Evolutionary conservation across 148 eudicot species (phyloP).

Genomic region (Rhododendron simsii): DNA sequence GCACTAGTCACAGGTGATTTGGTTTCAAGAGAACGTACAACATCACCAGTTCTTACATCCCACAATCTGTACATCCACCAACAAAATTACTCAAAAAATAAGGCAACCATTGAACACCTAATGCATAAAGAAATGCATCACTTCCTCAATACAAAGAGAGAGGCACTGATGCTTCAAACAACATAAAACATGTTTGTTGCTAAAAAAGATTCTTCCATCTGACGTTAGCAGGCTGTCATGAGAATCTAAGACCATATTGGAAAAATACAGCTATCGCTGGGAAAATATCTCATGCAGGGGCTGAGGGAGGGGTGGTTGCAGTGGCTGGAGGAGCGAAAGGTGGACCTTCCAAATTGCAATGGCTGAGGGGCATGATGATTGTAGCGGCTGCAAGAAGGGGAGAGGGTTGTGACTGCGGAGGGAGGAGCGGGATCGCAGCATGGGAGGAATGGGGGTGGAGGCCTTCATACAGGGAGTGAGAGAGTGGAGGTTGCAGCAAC

Average conservation of each 20-base stretch:
- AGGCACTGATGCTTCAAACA: not conserved
- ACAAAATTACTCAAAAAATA: not conserved
- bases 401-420: not conserved
- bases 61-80: constrained; percentile 43
- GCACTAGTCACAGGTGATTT: constrained; percentile 75
- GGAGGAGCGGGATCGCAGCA: not conserved
- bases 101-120: not conserved
- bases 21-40: constrained; percentile 73
- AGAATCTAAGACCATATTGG: not conserved
- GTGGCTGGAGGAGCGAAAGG: not conserved
- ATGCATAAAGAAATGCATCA: not conserved
- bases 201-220: not conserved
- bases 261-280: not conserved
- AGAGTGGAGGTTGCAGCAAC: not conserved
- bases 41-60: constrained; percentile 77
- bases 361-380: not conserved
- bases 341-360: not conserved
- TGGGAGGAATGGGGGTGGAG: not conserved
- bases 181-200: not conserved
- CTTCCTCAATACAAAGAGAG: not conserved
- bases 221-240: not conserved
- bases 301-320: not conserved
- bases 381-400: not conserved
- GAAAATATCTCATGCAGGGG: not conserved
- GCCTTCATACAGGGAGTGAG: not conserved